Evolutionary conservation across 805 yeast genomes (phyloP).

Genomic region (Candida manassasensis): DNA sequence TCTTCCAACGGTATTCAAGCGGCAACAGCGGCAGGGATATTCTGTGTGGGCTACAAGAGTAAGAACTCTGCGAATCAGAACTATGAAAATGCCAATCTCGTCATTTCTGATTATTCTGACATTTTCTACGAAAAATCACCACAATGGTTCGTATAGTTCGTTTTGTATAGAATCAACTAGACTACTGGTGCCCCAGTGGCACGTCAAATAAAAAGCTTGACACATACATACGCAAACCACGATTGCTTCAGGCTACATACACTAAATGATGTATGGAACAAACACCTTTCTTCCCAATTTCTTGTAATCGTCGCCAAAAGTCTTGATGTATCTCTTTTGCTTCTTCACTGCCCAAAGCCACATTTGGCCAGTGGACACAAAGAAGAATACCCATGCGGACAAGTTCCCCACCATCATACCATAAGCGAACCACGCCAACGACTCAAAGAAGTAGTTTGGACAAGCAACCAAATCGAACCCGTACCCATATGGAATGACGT

Average conservation of each 20-base stretch:
- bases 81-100: constrained; percentile 2
- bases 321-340: constrained; percentile 61
- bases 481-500: constrained; percentile 76
- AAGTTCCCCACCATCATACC: constrained; percentile 73
- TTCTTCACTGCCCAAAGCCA: constrained; percentile 87
- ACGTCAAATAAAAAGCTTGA: too few relatives aligned
- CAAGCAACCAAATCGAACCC: constrained; percentile 78
- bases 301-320: constrained; percentile 77
- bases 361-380: constrained; percentile 79
- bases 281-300: constrained; percentile 65
- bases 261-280: constrained; percentile 66
- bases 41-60: constrained; percentile 2
- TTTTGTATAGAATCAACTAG: too few relatives aligned
- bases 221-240: too few relatives aligned
- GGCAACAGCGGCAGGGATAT: constrained; percentile 2
- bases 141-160: too few relatives aligned
- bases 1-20: constrained; percentile 4
- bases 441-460: constrained; percentile 93
- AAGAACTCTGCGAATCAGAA: background rate
- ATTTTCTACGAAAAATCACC: background rate
- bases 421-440: constrained; percentile 66
- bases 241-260: too few relatives aligned
- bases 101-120: background rate
- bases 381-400: constrained; percentile 65
- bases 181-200: too few relatives aligned